Conservation (phyloP, 176 grass and related monocot genomes). For the Cymbopogon citratus region DNA sequence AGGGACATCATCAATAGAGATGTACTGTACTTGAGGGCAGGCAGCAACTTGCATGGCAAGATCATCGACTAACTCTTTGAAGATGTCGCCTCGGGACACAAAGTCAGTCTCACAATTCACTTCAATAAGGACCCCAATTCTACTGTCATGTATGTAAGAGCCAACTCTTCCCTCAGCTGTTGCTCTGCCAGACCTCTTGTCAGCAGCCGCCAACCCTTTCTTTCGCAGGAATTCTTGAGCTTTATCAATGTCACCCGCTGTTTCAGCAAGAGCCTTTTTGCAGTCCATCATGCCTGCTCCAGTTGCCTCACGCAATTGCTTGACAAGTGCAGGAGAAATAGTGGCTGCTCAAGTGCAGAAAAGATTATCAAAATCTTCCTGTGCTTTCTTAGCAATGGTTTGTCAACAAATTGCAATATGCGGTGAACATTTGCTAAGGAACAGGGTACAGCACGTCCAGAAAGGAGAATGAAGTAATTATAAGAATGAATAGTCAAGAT, state of each 20-base stretch:
- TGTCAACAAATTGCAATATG: conserved; percentile 16
- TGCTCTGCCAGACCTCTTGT: conserved; percentile 85
- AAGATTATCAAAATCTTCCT: conserved; percentile 38
- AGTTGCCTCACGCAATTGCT: conserved; percentile 93
- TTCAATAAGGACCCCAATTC: conserved; percentile 56
- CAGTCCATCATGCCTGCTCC: conserved; percentile 99
- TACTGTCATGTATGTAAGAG: conserved; percentile 8
- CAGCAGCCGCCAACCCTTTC: conserved; percentile 88
- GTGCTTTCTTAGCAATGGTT: conserved; percentile 24
- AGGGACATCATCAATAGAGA: conserved; percentile 87
- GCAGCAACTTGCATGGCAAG: conserved; percentile 96
- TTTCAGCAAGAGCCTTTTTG: conserved; percentile 91
- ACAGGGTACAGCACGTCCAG: not conserved
- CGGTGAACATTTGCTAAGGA: not conserved
- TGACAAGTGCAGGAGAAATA: conserved; percentile 82
- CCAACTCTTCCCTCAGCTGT: conserved; percentile 92
- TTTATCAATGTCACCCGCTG: not conserved
- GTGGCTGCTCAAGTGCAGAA: conserved; percentile 55
- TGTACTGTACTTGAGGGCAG: conserved; percentile 82
- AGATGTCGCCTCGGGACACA: conserved; percentile 88
- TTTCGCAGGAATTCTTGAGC: conserved; percentile 81
- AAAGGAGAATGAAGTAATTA: not conserved
- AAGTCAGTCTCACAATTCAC: conserved; percentile 99
- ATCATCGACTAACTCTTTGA: conserved; percentile 89
- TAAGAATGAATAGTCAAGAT: not conserved